phyloP scores from a whole-genome alignment of 78 protist species.

The Protostelium mycophagum region DNA sequence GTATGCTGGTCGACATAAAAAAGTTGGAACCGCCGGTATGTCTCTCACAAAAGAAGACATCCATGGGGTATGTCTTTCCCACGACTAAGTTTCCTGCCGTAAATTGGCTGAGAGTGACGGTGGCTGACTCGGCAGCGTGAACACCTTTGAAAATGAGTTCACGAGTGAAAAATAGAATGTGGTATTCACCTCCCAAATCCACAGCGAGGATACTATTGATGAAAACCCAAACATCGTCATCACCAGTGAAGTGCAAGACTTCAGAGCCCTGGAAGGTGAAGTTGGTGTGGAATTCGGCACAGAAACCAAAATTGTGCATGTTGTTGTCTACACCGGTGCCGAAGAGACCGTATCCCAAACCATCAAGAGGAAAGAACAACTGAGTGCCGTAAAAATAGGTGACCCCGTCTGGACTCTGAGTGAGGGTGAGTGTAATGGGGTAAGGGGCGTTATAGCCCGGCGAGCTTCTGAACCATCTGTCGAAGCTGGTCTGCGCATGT shows the following conservation, averaged over 20 bases:
- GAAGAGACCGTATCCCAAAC: neutral
- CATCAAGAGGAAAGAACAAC: neutral
- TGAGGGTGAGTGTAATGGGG: neutral
- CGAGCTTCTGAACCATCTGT: neutral
- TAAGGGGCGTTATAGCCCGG: neutral
- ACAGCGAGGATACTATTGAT: slow-evolving; percentile 25
- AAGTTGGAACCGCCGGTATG: slow-evolving; percentile 36
- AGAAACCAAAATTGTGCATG: neutral
- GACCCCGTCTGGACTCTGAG: neutral
- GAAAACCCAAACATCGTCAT: slow-evolving; percentile 71
- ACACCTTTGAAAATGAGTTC: neutral
- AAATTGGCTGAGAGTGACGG: neutral
- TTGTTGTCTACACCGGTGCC: neutral
- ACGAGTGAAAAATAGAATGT: neutral
- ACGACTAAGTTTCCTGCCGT: neutral
- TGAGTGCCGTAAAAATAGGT: neutral
- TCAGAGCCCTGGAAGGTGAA: slow-evolving; percentile 7
- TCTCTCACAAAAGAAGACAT: slow-evolving; percentile 62
- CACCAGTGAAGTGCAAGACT: slow-evolving; percentile 45
- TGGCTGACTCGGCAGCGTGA: neutral
- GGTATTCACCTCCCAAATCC: slow-evolving; percentile 48
- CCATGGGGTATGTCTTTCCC: slow-evolving; percentile 20
- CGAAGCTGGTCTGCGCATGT: neutral
- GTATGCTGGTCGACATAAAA: slow-evolving; percentile 33
- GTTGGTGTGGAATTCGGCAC: neutral